These are phyloP conservation scores for Scytalidium lignicola DNA, from an alignment of 2,329 filamentous ascomycete genomes.

Conservation along the genomic window DNA sequence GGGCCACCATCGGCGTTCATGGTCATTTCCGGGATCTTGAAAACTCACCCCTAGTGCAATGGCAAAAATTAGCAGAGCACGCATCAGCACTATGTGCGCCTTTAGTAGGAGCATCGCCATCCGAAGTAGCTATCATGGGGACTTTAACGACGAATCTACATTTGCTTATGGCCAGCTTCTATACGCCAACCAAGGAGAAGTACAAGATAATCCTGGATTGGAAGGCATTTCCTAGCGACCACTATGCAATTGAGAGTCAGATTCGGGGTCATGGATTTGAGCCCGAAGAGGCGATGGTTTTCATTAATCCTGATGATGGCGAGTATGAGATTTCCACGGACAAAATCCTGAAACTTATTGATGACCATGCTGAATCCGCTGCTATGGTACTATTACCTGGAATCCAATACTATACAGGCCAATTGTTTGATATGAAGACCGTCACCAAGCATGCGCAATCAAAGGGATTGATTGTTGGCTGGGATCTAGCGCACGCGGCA, in stretches of 20 bases:
- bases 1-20: constrained; percentile 78
- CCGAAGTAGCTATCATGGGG: constrained; percentile 84
- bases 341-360: constrained; percentile 67
- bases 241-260: constrained; percentile 81
- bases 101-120: constrained; percentile 66
- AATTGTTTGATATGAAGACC: constrained; percentile 74
- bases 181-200: constrained; percentile 52
- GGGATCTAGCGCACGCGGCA: constrained; percentile 83
- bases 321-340: constrained; percentile 62
- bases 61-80: constrained; percentile 74
- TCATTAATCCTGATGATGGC: constrained; percentile 59
- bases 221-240: constrained; percentile 85
- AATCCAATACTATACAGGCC: constrained; percentile 89
- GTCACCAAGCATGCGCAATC: constrained; percentile 75
- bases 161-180: constrained; percentile 66
- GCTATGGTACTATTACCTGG: constrained; percentile 78
- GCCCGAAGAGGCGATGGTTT: constrained; percentile 64
- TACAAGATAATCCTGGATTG: constrained; percentile 69
- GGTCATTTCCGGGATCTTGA: constrained; percentile 72
- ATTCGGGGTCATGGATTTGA: constrained; percentile 63
- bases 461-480: constrained; percentile 69
- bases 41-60: constrained; percentile 63
- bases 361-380: constrained; percentile 65
- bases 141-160: constrained; percentile 71
- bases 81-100: constrained; percentile 65